Evolutionary conservation across 2,329 filamentous ascomycete species (phyloP).

Genomic region (Albifimbria verrucaria): DNA sequence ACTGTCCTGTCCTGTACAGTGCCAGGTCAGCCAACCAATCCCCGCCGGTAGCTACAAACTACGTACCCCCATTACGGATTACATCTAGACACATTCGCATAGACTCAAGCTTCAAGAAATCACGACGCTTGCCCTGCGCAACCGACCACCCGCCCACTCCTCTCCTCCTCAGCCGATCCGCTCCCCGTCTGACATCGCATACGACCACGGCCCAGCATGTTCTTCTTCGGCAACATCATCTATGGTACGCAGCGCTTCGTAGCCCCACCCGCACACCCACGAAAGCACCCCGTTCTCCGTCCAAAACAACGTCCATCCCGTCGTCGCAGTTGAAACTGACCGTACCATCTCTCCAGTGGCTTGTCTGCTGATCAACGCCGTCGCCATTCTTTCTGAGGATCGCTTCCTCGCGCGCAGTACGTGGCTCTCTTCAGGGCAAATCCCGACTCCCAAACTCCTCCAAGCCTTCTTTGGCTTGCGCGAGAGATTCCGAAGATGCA

Average conservation of each 20-base stretch:
- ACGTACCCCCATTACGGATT: no score
- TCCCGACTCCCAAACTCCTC: neutral
- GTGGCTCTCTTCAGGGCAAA: conserved; percentile 9
- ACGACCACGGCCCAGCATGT: conserved; percentile 43
- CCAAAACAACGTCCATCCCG: neutral
- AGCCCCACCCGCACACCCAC: neutral
- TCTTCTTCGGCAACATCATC: conserved; percentile 69
- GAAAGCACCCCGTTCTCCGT: no score
- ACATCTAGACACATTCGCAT: neutral
- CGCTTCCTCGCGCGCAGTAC: conserved; percentile 74
- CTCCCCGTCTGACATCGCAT: neutral
- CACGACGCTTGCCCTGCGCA: neutral
- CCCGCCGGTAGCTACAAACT: no score
- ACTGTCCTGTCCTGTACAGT: no score
- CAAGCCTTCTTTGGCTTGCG: conserved; percentile 10
- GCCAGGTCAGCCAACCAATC: no score
- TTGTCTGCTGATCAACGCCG: conserved; percentile 87
- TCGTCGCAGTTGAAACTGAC: neutral
- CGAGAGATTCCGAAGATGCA: no score
- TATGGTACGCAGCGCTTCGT: conserved; percentile 44
- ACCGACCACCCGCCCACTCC: conserved; percentile 4
- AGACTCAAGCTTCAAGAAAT: neutral
- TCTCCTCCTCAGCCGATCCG: conserved; percentile 2
- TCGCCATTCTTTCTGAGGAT: conserved; percentile 92
- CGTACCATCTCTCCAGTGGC: conserved; percentile 44